Evolutionary conservation across 345 rosid genomes (phyloP).

Genomic region (Arabis alpina): DNA sequence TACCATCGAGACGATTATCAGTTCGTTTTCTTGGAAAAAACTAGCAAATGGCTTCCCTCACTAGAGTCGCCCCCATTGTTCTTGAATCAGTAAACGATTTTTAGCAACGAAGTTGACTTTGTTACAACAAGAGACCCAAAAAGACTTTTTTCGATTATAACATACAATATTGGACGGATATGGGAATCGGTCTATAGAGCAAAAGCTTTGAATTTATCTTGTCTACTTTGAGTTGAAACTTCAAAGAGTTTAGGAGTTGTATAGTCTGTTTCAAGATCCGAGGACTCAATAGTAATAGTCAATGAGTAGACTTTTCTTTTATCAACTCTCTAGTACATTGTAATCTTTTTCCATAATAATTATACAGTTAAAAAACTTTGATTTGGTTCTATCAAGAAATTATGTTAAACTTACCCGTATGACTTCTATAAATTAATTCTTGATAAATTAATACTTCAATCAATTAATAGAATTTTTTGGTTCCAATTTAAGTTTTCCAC

Average conservation of each 20-base stretch:
- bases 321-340: too few relatives aligned
- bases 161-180: too few relatives aligned
- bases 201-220: background rate
- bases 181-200: too few relatives aligned
- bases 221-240: conserved; percentile 12
- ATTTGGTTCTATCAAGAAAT: background rate
- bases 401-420: background rate
- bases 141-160: background rate
- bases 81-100: background rate
- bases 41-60: conserved; percentile 29
- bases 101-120: background rate
- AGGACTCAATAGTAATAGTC: background rate
- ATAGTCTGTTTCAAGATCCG: conserved; percentile 15
- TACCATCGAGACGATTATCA: conserved; percentile 7
- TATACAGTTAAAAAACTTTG: too few relatives aligned
- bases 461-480: too few relatives aligned
- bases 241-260: background rate
- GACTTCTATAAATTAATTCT: too few relatives aligned
- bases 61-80: conserved; percentile 30
- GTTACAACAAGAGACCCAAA: background rate
- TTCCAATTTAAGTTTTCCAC: too few relatives aligned
- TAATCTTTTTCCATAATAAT: too few relatives aligned
- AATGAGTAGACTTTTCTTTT: conserved; percentile 6
- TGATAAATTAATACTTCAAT: too few relatives aligned
- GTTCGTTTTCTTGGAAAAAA: conserved; percentile 27